Evolutionary conservation across 306 rosid genomes (phyloP).

Genomic region (Trifolium repens): DNA sequence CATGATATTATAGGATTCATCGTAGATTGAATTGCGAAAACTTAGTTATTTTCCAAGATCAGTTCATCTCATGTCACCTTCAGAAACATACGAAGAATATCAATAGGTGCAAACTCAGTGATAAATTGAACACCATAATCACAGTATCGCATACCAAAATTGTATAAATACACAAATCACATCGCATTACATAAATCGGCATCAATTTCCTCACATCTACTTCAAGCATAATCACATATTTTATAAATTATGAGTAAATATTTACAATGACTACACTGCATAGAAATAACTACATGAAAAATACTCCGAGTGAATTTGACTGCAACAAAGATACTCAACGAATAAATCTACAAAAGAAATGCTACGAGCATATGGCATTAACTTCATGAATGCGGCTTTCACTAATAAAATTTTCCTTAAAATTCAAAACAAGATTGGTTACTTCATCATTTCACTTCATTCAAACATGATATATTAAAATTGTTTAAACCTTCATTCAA

Average conservation of each 20-base stretch:
- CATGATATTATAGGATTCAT: constrained; percentile 74
- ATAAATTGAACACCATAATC: constrained; percentile 6
- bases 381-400: background rate
- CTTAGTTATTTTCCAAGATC: constrained; percentile 37
- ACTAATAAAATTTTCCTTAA: background rate
- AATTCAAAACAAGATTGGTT: constrained; percentile 10
- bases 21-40: constrained; percentile 46
- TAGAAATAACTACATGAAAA: constrained; percentile 22
- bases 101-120: background rate
- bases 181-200: constrained; percentile 18
- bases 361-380: background rate
- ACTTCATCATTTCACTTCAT: constrained; percentile 23
- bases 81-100: constrained; percentile 36
- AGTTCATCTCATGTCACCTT: constrained; percentile 43
- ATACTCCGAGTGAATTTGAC: constrained; percentile 10
- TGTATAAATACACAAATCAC: constrained; percentile 22
- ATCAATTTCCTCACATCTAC: constrained; percentile 21
- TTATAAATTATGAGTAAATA: constrained; percentile 17
- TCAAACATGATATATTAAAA: constrained; percentile 22
- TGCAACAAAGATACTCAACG: constrained; percentile 5
- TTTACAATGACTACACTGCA: constrained; percentile 9
- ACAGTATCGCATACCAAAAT: background rate
- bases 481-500: constrained; percentile 8
- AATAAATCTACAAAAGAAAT: constrained; percentile 25
- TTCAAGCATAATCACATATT: constrained; percentile 27